phyloP scores from a whole-genome alignment of 148 eudicot genomes.

The Amaranthus hypochondriacus region DNA sequence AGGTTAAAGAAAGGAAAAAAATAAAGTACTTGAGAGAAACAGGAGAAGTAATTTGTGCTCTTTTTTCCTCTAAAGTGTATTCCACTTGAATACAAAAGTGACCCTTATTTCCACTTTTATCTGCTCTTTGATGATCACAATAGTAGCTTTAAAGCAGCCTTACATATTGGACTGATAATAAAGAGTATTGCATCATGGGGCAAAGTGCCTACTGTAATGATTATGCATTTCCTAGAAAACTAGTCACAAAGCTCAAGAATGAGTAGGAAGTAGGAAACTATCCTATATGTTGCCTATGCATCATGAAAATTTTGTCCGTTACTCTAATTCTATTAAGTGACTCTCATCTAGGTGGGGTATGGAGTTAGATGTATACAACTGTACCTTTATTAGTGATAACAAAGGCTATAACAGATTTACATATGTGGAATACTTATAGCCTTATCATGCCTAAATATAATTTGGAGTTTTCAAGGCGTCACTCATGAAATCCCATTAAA shows the following conservation, averaged over 20 bases:
- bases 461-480: too few relatives aligned
- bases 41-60: slow-evolving; percentile 15
- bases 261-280: not conserved
- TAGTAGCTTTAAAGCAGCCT: slow-evolving; percentile 27
- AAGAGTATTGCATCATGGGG: slow-evolving; percentile 7
- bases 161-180: slow-evolving; percentile 15
- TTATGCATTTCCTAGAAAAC: slow-evolving; percentile 7
- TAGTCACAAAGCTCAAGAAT: not conserved
- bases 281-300: not conserved
- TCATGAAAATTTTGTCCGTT: not conserved
- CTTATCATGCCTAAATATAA: too few relatives aligned
- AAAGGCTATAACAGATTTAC: too few relatives aligned
- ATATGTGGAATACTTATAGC: too few relatives aligned
- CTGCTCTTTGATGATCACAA: slow-evolving; percentile 20
- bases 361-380: too few relatives aligned
- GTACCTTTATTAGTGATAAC: too few relatives aligned
- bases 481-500: too few relatives aligned
- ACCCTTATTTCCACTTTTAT: slow-evolving; percentile 22
- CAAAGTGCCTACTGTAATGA: slow-evolving; percentile 11
- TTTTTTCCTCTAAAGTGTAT: slow-evolving; percentile 14
- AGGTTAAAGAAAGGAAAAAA: slow-evolving; percentile 6
- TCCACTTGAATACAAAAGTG: slow-evolving; percentile 12
- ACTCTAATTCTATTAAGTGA: too few relatives aligned
- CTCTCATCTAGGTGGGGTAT: too few relatives aligned
- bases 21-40: slow-evolving; percentile 14